Evolutionary conservation across 208 protist species (phyloP).

Genomic region (Histomonas meleagridis): DNA sequence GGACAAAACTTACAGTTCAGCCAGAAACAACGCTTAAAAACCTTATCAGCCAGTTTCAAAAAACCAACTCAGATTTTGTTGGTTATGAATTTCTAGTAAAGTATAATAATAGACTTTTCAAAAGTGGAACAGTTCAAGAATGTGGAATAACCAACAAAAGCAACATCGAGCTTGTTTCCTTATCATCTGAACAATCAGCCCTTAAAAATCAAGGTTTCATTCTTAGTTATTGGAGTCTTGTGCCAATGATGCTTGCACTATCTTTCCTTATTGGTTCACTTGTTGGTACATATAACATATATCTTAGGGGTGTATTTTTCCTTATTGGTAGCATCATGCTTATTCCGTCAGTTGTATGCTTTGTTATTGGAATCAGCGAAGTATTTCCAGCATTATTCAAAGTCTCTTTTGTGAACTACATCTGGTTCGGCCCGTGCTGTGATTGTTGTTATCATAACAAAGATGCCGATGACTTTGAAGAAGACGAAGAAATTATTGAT

Average conservation of each 20-base stretch:
- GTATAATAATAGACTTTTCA: not conserved
- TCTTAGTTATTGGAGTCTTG: not conserved
- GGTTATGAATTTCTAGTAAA: no score
- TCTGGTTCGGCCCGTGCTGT: not conserved
- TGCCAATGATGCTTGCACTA: not conserved
- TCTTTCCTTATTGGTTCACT: not conserved
- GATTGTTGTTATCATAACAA: no score
- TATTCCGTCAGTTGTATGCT: not conserved
- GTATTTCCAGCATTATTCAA: not conserved
- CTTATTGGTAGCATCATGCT: not conserved
- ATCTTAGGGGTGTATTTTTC: not conserved
- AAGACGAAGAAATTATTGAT: no score
- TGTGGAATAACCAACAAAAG: not conserved
- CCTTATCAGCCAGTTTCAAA: no score
- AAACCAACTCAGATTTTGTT: no score
- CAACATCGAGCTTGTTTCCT: not conserved
- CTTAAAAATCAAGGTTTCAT: constrained; percentile 21
- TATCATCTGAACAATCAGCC: not conserved
- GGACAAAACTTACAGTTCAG: no score
- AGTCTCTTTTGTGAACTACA: not conserved
- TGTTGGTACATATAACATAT: not conserved
- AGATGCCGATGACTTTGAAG: no score
- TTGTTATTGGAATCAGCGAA: not conserved
- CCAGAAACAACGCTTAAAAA: no score
- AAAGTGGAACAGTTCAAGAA: not conserved